Percentiles rank a stretch among this genome's conserved stretches.
phyloP scores from a whole-genome alignment of 164 flowering plant species.

The Vitis amurensis region DNA sequence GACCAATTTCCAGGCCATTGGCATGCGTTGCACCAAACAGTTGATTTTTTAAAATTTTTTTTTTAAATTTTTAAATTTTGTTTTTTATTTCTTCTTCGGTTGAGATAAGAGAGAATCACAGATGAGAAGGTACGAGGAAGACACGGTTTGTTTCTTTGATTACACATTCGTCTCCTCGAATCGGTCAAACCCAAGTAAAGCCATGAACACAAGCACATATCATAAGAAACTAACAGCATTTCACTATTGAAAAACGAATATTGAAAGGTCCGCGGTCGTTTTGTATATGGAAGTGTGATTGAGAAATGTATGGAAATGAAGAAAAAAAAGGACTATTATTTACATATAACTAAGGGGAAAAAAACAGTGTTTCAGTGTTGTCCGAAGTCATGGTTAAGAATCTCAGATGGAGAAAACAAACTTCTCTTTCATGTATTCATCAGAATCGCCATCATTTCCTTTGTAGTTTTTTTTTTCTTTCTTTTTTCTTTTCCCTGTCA shows the following conservation, averaged over 20 bases:
- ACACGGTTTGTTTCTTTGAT: background rate
- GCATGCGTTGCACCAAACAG: background rate
- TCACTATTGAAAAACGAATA: background rate
- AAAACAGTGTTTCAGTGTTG: slow-evolving; percentile 8
- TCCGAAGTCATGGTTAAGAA: slow-evolving; percentile 18
- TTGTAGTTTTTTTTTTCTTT: background rate
- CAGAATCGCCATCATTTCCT: slow-evolving; percentile 3
- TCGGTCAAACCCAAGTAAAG: background rate
- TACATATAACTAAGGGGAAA: slow-evolving; percentile 17
- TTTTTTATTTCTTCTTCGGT: background rate
- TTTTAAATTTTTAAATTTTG: no score
- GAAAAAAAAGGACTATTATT: slow-evolving; percentile 18
- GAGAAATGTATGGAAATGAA: background rate
- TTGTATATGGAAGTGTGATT: background rate
- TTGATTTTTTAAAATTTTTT: background rate
- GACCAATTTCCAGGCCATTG: background rate
- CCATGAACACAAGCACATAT: background rate
- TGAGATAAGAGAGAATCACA: background rate
- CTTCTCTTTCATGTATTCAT: slow-evolving; percentile 12
- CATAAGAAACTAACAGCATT: background rate
- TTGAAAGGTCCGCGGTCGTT: background rate
- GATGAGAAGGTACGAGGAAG: background rate
- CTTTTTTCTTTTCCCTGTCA: background rate
- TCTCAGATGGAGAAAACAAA: slow-evolving; percentile 8
- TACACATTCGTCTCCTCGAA: background rate